These are phyloP conservation scores for Papiliotrema laurentii DNA, from an alignment of 1,284 basidiomycete genomes.

Conservation along the genomic window DNA sequence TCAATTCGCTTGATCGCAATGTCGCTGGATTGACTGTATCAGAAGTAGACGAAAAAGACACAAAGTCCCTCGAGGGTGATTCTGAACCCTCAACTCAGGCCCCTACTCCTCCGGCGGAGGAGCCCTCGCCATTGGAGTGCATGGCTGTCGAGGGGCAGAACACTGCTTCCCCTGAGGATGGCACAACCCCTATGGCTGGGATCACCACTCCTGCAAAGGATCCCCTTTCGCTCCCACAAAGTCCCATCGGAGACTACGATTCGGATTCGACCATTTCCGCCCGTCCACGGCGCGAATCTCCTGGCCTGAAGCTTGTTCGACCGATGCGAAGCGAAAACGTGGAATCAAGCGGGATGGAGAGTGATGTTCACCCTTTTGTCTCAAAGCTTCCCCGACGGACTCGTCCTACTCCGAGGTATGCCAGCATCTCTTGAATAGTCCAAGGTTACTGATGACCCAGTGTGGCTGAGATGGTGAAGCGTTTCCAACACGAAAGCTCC, in stretches of 20 bases:
- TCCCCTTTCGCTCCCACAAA: slow-evolving; percentile 11
- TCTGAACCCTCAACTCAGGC: slow-evolving; percentile 1
- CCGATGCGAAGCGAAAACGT: neutral
- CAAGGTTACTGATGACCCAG: slow-evolving; percentile 47
- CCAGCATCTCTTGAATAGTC: neutral
- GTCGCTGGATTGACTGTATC: slow-evolving; percentile 59
- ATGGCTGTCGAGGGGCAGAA: too few species aligned
- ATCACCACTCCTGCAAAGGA: slow-evolving; percentile 8
- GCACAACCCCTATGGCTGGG: slow-evolving; percentile 22
- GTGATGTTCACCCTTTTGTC: slow-evolving; percentile 38
- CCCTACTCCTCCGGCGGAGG: slow-evolving; percentile 9
- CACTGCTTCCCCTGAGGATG: slow-evolving; percentile 4
- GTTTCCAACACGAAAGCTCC: slow-evolving; percentile 52
- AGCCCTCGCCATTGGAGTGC: neutral
- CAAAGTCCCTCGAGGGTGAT: slow-evolving; percentile 14
- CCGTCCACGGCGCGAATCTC: neutral
- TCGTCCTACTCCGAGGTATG: slow-evolving; percentile 36
- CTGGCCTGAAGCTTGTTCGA: neutral
- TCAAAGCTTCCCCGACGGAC: slow-evolving; percentile 68
- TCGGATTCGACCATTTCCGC: slow-evolving; percentile 91
- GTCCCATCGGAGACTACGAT: slow-evolving; percentile 56
- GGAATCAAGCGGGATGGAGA: slow-evolving; percentile 43
- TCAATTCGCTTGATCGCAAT: slow-evolving; percentile 38
- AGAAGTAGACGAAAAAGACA: slow-evolving; percentile 65
- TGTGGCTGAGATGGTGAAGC: slow-evolving; percentile 79